Base-by-base conservation (phyloP, 2,329 filamentous ascomycete species). In the Trichoderma afroharzianum region DNA sequence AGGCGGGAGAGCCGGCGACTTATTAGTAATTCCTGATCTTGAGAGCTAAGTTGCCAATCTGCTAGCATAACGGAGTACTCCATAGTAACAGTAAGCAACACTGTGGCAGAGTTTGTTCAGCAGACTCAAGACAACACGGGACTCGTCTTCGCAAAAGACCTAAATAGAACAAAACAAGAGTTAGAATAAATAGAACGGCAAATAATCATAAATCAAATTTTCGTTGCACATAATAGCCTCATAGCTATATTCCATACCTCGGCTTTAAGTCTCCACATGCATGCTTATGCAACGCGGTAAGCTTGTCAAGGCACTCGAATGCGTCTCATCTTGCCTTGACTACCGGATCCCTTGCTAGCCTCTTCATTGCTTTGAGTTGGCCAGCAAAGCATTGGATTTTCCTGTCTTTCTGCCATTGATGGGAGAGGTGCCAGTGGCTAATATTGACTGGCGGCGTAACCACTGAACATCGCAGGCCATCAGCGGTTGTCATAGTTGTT, bases 21-120 rank as follows among this genome's bases (percentile, higher is more conserved):
- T n/a, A 59, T 68, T 59, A 59, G 36, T 68, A 68, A 68, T 68
- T 61, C n/a, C n/a, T 33, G 9, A 33, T 59, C 6, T 21, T 30
- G 28, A 59, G 15, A 28, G 18, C 57, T 59, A 30, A 21, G n/a
- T 12, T 32, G 30, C 8, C 57, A 33, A 32, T 33, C 32, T 21
- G 57, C 57, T 58, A 30, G 26, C 18, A 28, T 15, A n/a, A n/a
- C n/a, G n/a, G n/a, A n/a, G n/a, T 57, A 2, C 33, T 36, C 33
- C 33, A 36, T 36, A 36, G 33, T 36, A 36, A 14, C 5, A 58
- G 24, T n/a, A 18, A 32, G 28, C 18, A 28, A 58, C 3, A 9
- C 6, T 21, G 26, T 58, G 15, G 26, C 9, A 50, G 43, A 50
- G 26, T 58, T 39, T 43, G 5, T n/a, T 63, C 62, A 14, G 8